phyloP scores from a whole-genome alignment of 176 grass and related monocot species.

The Oryza glaberrima region DNA sequence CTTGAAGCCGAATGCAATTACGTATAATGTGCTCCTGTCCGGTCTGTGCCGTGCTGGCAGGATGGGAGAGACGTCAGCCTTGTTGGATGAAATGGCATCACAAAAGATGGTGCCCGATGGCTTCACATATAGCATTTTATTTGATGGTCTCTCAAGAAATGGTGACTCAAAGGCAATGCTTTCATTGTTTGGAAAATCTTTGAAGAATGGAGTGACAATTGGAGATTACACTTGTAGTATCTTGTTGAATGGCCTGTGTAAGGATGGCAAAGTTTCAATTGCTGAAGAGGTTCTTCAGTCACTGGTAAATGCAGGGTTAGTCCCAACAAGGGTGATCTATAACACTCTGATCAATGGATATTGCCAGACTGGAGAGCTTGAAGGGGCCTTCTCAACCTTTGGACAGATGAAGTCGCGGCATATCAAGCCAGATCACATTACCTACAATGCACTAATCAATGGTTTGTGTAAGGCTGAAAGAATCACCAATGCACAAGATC shows the following conservation, averaged over 20 bases:
- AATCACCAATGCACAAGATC: conserved; percentile 47
- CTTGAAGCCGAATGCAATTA: conserved; percentile 51
- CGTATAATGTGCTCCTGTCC: conserved; percentile 61
- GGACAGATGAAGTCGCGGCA: conserved; percentile 43
- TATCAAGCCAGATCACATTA: conserved; percentile 53
- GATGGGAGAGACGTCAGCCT: conserved; percentile 31
- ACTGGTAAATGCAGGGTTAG: conserved; percentile 44
- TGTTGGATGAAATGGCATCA: conserved; percentile 62
- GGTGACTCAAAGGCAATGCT: conserved; percentile 40
- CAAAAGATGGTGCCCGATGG: conserved; percentile 45
- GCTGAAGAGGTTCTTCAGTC: conserved; percentile 49
- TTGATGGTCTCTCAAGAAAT: conserved; percentile 55
- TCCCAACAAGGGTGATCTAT: conserved; percentile 54
- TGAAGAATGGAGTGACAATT: conserved; percentile 61
- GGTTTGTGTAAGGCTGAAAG: conserved; percentile 57
- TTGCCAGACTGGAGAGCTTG: conserved; percentile 51
- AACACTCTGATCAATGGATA: conserved; percentile 65
- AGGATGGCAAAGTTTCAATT: conserved; percentile 54
- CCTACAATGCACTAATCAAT: conserved; percentile 69
- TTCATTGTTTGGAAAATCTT: conserved; percentile 57
- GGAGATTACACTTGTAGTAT: conserved; percentile 63
- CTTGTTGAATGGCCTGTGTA: conserved; percentile 69
- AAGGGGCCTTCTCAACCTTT: conserved; percentile 52
- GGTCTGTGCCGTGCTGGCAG: conserved; percentile 54
- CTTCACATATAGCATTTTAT: conserved; percentile 64